Conservation (phyloP, 2,329 filamentous ascomycete genomes). For the Elsinoe australis region DNA sequence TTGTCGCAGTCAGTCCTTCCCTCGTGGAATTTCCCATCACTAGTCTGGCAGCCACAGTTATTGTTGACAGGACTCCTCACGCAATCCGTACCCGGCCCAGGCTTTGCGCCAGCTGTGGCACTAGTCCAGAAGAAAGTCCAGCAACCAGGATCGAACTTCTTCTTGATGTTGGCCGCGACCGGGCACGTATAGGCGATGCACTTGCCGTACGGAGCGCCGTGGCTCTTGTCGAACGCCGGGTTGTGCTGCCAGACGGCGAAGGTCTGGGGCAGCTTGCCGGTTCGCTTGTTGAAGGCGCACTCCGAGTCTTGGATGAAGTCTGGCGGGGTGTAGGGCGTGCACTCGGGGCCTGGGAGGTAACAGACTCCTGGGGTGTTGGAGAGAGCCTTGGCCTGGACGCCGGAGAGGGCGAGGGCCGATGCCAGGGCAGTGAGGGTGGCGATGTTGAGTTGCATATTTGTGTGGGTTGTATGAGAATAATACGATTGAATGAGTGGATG, state of each 20-base stretch:
- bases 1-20: neutral
- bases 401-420: slow-evolving; percentile 29
- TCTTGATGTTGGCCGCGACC: slow-evolving; percentile 27
- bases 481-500: neutral
- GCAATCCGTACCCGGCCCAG: neutral
- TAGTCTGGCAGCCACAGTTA: slow-evolving; percentile 5
- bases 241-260: slow-evolving; percentile 39
- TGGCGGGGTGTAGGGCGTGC: slow-evolving; percentile 29
- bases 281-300: slow-evolving; percentile 37
- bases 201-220: slow-evolving; percentile 44
- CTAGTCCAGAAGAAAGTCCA: slow-evolving; percentile 36
- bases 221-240: slow-evolving; percentile 38
- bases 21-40: slow-evolving; percentile 6
- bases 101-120: neutral
- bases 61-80: neutral
- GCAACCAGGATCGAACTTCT: slow-evolving; percentile 29
- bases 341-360: slow-evolving; percentile 25
- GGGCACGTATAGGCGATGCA: slow-evolving; percentile 39
- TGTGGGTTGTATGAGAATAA: neutral
- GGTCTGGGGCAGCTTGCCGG: slow-evolving; percentile 29
- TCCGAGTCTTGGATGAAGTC: slow-evolving; percentile 38
- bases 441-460: slow-evolving; percentile 5
- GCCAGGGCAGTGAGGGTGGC: slow-evolving; percentile 23
- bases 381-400: slow-evolving; percentile 20
- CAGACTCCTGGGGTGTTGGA: slow-evolving; percentile 34